Percentiles rank a stretch among this genome's conserved stretches.
Evolutionary conservation across 192 early-diverging fungal genomes (phyloP).

Genomic region (Diversispora epigaea): DNA sequence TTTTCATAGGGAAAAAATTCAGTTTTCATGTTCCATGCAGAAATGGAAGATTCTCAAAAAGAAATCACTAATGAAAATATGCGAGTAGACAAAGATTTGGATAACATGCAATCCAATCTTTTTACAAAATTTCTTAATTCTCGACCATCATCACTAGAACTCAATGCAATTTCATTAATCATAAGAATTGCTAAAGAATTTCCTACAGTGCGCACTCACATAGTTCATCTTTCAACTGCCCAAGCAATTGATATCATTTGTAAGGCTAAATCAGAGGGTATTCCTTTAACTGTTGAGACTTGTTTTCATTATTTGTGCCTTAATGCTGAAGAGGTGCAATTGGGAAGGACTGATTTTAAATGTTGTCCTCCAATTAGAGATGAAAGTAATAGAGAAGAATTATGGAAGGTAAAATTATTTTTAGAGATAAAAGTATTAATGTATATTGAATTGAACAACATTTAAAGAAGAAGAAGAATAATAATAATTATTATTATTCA

Average conservation of each 20-base stretch:
- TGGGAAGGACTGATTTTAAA: conserved; percentile 76
- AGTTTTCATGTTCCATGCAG: conserved; percentile 79
- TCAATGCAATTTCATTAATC: conserved; percentile 71
- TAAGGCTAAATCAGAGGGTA: conserved; percentile 65
- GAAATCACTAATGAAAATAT: neutral
- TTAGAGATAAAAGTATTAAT: neutral
- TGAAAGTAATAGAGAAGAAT: conserved; percentile 60
- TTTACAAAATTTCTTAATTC: conserved; percentile 70
- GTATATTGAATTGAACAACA: neutral
- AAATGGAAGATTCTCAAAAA: conserved; percentile 48
- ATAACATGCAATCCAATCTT: conserved; percentile 49
- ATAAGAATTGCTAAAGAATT: conserved; percentile 69
- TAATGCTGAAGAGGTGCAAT: conserved; percentile 63
- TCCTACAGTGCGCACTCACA: conserved; percentile 70
- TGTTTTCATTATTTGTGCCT: conserved; percentile 82
- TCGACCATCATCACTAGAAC: conserved; percentile 71
- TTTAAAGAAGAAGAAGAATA: neutral
- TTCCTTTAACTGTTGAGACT: conserved; percentile 76
- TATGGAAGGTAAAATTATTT: conserved; percentile 54
- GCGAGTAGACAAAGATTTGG: conserved; percentile 43
- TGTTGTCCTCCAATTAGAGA: conserved; percentile 84
- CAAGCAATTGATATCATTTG: conserved; percentile 72
- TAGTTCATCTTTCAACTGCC: conserved; percentile 80
- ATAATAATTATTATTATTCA: neutral
- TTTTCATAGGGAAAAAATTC: conserved; percentile 39